phyloP scores from a whole-genome alignment of 2,329 filamentous ascomycete genomes.

The Rachicladosporium sp. region DNA sequence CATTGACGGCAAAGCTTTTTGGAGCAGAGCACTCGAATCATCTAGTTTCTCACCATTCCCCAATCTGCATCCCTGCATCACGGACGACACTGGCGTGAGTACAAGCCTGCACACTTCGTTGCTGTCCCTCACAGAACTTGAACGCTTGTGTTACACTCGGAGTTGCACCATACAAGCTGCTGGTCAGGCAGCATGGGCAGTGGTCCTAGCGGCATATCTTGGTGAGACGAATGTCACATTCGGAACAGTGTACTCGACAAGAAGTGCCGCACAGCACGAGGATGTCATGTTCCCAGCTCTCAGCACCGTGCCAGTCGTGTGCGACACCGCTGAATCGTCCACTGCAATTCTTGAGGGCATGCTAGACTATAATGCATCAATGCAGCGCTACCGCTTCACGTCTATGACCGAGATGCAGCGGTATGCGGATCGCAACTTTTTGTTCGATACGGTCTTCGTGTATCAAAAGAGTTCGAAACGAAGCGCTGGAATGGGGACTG shows the following conservation, averaged over 20 bases:
- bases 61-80: slow-evolving; percentile 52
- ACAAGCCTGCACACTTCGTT: slow-evolving; percentile 28
- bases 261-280: slow-evolving; percentile 48
- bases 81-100: slow-evolving; percentile 21
- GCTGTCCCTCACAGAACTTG: slow-evolving; percentile 36
- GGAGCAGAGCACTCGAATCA: slow-evolving; percentile 7
- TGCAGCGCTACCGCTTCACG: slow-evolving; percentile 60
- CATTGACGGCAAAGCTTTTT: slow-evolving; percentile 18
- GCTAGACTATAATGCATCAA: slow-evolving; percentile 50
- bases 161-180: slow-evolving; percentile 66
- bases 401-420: slow-evolving; percentile 61
- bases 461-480: slow-evolving; percentile 51
- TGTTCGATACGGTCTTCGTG: slow-evolving; percentile 78
- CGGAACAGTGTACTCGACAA: slow-evolving; percentile 68
- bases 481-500: slow-evolving; percentile 8
- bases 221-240: slow-evolving; percentile 66
- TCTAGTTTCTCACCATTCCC: slow-evolving; percentile 56
- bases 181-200: slow-evolving; percentile 67
- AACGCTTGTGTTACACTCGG: slow-evolving; percentile 40
- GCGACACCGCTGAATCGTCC: slow-evolving; percentile 44
- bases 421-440: slow-evolving; percentile 45
- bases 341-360: slow-evolving; percentile 47
- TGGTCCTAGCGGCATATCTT: slow-evolving; percentile 61
- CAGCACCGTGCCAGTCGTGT: slow-evolving; percentile 63
- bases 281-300: slow-evolving; percentile 64